These are phyloP conservation scores for Mentha longifolia DNA, from an alignment of 257 asterid genomes.

Conservation along the genomic window DNA sequence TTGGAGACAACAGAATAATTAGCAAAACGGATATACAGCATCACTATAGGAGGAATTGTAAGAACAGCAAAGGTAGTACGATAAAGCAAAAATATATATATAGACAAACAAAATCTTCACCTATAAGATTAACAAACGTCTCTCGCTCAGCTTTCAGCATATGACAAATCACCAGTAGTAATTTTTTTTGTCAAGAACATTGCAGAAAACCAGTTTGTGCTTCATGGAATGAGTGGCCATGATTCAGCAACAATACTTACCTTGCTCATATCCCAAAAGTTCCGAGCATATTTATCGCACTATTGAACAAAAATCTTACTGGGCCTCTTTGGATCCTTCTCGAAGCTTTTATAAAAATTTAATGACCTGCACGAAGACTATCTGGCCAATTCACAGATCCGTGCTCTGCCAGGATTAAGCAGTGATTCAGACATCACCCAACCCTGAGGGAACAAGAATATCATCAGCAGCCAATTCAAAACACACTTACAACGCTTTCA, in stretches of 20 bases:
- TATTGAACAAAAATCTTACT: slow-evolving; percentile 21
- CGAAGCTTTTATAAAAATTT: slow-evolving; percentile 17
- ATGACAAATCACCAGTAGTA: neutral
- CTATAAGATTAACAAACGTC: slow-evolving; percentile 10
- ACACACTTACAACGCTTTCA: slow-evolving; percentile 16
- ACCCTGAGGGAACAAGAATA: slow-evolving; percentile 58
- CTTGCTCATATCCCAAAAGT: slow-evolving; percentile 14
- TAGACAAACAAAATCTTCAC: slow-evolving; percentile 8
- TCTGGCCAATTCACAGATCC: slow-evolving; percentile 63
- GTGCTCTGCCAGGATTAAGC: slow-evolving; percentile 91
- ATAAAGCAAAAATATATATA: neutral
- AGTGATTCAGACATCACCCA: slow-evolving; percentile 97
- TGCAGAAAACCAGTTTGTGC: slow-evolving; percentile 24
- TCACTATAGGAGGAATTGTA: neutral
- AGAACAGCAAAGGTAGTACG: neutral
- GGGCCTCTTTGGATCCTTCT: slow-evolving; percentile 18
- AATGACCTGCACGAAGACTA: slow-evolving; percentile 23
- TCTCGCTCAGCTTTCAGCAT: slow-evolving; percentile 12
- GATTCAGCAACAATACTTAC: slow-evolving; percentile 9
- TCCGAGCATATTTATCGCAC: slow-evolving; percentile 1
- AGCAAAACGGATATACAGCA: slow-evolving; percentile 26
- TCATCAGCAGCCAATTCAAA: slow-evolving; percentile 25
- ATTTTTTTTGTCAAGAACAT: slow-evolving; percentile 8
- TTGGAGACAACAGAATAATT: neutral
- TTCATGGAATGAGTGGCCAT: slow-evolving; percentile 9